Base-by-base conservation (phyloP, 2,329 filamentous ascomycete genomes). In the Fusarium coicis region DNA sequence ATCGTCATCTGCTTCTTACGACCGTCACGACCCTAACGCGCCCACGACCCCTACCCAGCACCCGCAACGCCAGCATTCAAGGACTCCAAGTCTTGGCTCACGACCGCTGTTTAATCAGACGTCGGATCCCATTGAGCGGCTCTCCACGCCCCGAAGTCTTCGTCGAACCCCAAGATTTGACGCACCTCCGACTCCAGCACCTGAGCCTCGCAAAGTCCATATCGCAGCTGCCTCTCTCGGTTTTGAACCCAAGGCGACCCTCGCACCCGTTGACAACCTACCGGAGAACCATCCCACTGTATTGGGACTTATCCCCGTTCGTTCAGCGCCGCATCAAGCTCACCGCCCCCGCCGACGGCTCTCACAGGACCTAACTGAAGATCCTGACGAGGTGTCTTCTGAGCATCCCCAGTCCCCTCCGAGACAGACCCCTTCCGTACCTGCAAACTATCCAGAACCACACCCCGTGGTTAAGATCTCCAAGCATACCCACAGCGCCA, bases 401-500 rank as follows among this genome's bases (percentile, higher is more conserved):
- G 77, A 82, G 65, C 74, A 71, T 66, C 74, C 75, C 30, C 72
- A 75, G 76, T 63, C 78, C 60, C 75, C 74, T 56, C 70, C 60
- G 54, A 79, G 59, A 50, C 69, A 68, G 54, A 77, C 78, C 61
- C 75, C 77, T 57, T 76, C 80, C 68, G 76, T 79, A 37, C 77
- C 79, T 70, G 68, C 77, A 61, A 75, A 81, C 62, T 80, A 74
- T 67, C 78, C 81, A 56, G 80, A 84, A 60, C 81, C 84, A 46
- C 86, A 88, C 70, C 85, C 85, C 11, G 83, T 84, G 60, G 81
- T 87, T 69, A 91, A 90, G 78, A 92, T 98, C 81, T 97, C 95
- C 53, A 92, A 90, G 76, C 91, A 93, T 74, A 97, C 94, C 52
- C 93, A 94, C 73, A 93, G 93, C 81, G 96, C 96, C 42, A 95